Base-by-base conservation (phyloP, 2,329 filamentous ascomycete genomes). In the Malbranchea zuffiana region DNA sequence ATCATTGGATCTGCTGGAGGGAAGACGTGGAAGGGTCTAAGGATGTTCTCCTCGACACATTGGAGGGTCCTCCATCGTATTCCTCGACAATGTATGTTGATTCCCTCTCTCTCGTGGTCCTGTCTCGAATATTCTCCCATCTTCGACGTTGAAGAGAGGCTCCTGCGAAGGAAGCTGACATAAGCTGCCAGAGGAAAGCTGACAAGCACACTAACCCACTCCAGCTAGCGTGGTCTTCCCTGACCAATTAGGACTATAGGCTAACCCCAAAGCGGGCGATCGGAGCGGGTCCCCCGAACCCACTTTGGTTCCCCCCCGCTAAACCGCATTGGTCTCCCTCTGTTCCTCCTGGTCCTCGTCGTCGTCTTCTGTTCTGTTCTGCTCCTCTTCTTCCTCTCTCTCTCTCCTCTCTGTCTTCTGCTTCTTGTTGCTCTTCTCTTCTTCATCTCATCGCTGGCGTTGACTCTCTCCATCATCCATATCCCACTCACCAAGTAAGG, bases 371-470 rank as follows among this genome's bases (percentile, higher is more conserved):
- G 4, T 7, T 12, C 11, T 32, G 6, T 23, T 32, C 16, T 16
- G 11, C 11, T 32, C 10, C 18, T 23, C 12, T 21, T 32, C 31
- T 21, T 3, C 16, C 19, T 21, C 18, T 21, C 31, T 32, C 23
- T 18, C 10, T 29, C 13, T 21, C 20, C 33, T 26, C 21, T 27
- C 38, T 17, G 12, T 32, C 32, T 35, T 27, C 23, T 19, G 21
- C 20, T 21, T 12, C 24, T 12, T 37, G 16, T 28, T 12, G 19
- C 27, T 19, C 16, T 26, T 24, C 28, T 16, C 1, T 29, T 16
- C 37, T 31, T 16, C n/a, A n/a, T n/a, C n/a, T 33, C 34, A 32
- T 34, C 30, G 30, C 35, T 34, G 24, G 30, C 30, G 28, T 30
- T 35, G 29, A 29, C 13, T 13, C 20, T 24, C 32, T 24, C 11